Base-by-base conservation (phyloP, 768 basidiomycete species). In the Kwoniella shandongensis region DNA sequence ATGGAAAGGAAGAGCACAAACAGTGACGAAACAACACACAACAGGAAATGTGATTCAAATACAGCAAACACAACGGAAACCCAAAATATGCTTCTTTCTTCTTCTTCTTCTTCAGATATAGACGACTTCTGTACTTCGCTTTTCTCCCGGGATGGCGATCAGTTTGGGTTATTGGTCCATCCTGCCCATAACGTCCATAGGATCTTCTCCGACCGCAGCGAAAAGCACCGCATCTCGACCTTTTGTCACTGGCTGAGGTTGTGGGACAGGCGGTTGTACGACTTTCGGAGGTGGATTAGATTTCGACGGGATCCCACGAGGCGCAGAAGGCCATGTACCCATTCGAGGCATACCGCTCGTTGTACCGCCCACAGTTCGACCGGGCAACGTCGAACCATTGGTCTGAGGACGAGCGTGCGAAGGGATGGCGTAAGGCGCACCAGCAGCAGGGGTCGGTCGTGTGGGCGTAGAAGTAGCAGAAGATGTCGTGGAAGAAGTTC, bases 221-320 rank as follows among this genome's bases (percentile, higher is more conserved):
- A 72, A 72, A 7, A 72, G 47, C 4, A 72, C 70, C 3, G 70
- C 70, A 36, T 72, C 70, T 30, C 67, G 52, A 11, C 70, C 70
- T 23, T 65, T 56, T 38, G 68, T 67, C 15, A 65, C 56, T 0
- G 69, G 65, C 26, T 52, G 51, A 26, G 57, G 53, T 27, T 54
- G 67, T 15, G 50, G 35, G 35, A 35, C 29, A n/a, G 52, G 46
- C 36, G 38, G 44, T 13, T 32, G 32, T 6, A 32, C 32, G 30
- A 40, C 18, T 29, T 40, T 40, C n/a, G 41, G 52, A 27, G 39
- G 39, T 26, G 52, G 52, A 32, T 32, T 32, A 6, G 32, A 32
- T 13, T 32, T 32, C 13, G 32, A 32, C 13, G 32, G 32, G 32
- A 32, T 32, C 6, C 32, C 32, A 6, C 32, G 32, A 13, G 32